A percentile compares a stretch with the other conserved stretches of the same genome.
phyloP scores from a whole-genome alignment of 2,329 filamentous ascomycete species.

The Cadophora malorum region DNA sequence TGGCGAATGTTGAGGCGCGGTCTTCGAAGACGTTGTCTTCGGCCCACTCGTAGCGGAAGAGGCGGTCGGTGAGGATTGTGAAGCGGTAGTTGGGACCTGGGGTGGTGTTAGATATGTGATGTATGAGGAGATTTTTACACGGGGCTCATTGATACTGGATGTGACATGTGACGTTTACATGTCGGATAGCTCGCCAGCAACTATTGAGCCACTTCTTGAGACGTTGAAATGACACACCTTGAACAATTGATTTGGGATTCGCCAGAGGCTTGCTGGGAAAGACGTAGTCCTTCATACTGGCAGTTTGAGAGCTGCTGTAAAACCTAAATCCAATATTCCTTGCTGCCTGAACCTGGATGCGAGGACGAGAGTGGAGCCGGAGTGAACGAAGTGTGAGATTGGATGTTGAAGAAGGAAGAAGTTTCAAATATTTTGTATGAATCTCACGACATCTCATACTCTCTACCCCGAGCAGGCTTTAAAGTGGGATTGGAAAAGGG shows the following conservation, averaged over 20 bases:
- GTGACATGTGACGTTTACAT: not conserved
- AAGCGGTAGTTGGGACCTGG: conserved; percentile 60
- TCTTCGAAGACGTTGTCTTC: conserved; percentile 66
- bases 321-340: not conserved
- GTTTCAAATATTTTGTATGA: not conserved
- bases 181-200: not conserved
- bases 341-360: not conserved
- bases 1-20: conserved; percentile 66
- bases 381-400: not conserved
- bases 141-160: not conserved
- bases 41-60: conserved; percentile 68
- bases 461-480: not conserved
- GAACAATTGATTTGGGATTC: conserved; percentile 53
- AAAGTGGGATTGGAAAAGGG: not conserved
- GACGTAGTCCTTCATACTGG: conserved; percentile 24
- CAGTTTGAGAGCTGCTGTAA: not conserved
- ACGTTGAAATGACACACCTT: conserved; percentile 33
- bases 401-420: not conserved
- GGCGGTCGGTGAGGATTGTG: conserved; percentile 60
- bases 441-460: conserved; percentile 4
- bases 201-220: not conserved
- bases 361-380: not conserved
- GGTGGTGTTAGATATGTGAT: conserved; percentile 36
- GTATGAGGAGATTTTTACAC: not conserved
- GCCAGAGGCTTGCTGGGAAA: conserved; percentile 52